These are phyloP conservation scores for Hypocreales sp. DNA, from an alignment of 2,329 filamentous ascomycete genomes.

Conservation along the genomic window DNA sequence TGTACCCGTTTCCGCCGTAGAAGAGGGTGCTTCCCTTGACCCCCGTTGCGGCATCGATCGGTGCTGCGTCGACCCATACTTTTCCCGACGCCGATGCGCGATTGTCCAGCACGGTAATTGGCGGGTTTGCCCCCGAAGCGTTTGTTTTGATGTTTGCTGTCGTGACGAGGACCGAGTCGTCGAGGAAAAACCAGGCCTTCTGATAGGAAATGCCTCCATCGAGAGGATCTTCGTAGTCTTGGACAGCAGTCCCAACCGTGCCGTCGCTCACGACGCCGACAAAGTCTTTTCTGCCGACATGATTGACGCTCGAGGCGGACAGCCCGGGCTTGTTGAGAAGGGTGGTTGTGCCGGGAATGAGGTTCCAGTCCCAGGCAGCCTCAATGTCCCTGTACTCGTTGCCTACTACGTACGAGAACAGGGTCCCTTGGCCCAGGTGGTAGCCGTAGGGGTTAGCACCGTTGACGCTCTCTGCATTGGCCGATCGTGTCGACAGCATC, in stretches of 20 bases:
- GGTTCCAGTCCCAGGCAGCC: slow-evolving; percentile 10
- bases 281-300: slow-evolving; percentile 7
- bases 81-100: no score
- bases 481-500: slow-evolving; percentile 7
- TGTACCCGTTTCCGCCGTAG: no score
- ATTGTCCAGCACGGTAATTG: no score
- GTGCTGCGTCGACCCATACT: no score
- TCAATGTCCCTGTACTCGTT: slow-evolving; percentile 10
- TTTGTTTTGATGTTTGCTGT: no score
- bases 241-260: slow-evolving; percentile 5
- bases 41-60: no score
- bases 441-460: slow-evolving; percentile 9
- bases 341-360: slow-evolving; percentile 9
- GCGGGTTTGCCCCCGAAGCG: no score
- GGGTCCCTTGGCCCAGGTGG: slow-evolving; percentile 10
- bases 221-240: slow-evolving; percentile 8
- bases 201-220: slow-evolving; percentile 7
- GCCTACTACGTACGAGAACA: slow-evolving; percentile 9
- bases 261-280: slow-evolving; percentile 10
- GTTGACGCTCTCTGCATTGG: slow-evolving; percentile 8
- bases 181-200: slow-evolving; percentile 9
- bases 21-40: no score
- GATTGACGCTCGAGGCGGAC: slow-evolving; percentile 1
- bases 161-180: no score
- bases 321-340: slow-evolving; percentile 6